Conservation (phyloP, 495 filamentous ascomycete species). For the Amniculicola lignicola region DNA sequence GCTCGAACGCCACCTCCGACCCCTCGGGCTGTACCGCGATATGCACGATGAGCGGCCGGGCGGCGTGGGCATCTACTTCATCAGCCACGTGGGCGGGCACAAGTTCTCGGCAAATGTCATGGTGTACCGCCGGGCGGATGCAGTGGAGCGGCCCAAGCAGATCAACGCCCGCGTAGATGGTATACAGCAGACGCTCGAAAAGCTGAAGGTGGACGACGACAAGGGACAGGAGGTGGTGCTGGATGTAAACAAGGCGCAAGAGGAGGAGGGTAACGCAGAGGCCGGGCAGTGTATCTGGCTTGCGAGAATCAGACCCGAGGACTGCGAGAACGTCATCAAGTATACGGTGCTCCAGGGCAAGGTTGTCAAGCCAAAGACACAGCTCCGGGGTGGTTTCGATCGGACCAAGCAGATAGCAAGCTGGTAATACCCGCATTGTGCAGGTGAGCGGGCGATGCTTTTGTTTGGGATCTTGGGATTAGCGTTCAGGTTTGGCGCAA, state of each 20-base stretch:
- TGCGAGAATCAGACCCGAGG: slow-evolving; percentile 80
- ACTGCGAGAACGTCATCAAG: slow-evolving; percentile 89
- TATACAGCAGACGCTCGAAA: slow-evolving; percentile 14
- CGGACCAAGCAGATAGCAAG: slow-evolving; percentile 72
- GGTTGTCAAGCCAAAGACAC: slow-evolving; percentile 78
- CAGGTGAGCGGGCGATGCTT: too few species aligned
- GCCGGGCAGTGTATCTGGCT: slow-evolving; percentile 93
- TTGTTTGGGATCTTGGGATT: too few species aligned
- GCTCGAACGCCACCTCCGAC: slow-evolving; percentile 83
- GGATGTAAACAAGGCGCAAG: slow-evolving; percentile 38
- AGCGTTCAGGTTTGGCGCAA: too few species aligned
- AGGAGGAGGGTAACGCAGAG: slow-evolving; percentile 45
- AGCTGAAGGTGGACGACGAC: slow-evolving; percentile 25
- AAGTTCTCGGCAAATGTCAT: slow-evolving; percentile 92
- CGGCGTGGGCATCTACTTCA: slow-evolving; percentile 92
- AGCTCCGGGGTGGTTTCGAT: slow-evolving; percentile 90
- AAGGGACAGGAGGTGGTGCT: slow-evolving; percentile 30
- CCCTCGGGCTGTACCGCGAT: slow-evolving; percentile 80
- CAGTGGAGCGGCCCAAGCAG: slow-evolving; percentile 46
- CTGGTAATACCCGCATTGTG: slow-evolving; percentile 70
- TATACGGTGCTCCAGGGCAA: slow-evolving; percentile 92
- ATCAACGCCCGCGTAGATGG: slow-evolving; percentile 37
- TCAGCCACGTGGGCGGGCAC: slow-evolving; percentile 92
- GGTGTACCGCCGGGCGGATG: slow-evolving; percentile 71
- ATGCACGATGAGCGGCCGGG: slow-evolving; percentile 80